A percentile compares a stretch with the other conserved stretches of the same genome.
phyloP scores from a whole-genome alignment of 2,329 filamentous ascomycete species.

The Aureobasidium leucospermi region DNA sequence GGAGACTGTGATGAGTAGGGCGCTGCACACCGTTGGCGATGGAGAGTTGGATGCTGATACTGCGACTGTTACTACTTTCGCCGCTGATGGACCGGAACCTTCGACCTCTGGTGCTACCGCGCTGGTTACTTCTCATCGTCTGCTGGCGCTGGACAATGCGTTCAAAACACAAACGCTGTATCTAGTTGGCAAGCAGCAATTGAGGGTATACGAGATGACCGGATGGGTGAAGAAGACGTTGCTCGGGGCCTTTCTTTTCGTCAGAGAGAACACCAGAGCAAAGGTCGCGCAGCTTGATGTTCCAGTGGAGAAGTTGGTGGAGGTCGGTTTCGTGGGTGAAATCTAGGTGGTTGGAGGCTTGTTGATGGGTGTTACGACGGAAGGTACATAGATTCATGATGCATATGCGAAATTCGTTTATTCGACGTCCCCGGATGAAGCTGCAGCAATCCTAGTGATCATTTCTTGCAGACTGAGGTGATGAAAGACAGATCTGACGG shows the following conservation, averaged over 20 bases:
- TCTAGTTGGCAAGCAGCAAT: conserved; percentile 22
- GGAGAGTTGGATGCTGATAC: not conserved
- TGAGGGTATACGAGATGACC: conserved; percentile 22
- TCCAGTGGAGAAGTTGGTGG: conserved; percentile 54
- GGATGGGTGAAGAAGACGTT: conserved; percentile 39
- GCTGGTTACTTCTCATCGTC: not conserved
- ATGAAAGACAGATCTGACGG: not conserved
- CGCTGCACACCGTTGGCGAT: not conserved
- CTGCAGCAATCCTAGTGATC: too few relatives aligned
- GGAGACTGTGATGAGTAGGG: not conserved
- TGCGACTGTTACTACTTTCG: not conserved
- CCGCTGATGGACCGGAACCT: not conserved
- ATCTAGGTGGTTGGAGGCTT: not conserved
- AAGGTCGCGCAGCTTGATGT: conserved; percentile 59
- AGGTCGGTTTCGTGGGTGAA: conserved; percentile 55
- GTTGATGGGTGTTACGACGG: too few relatives aligned
- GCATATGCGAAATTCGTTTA: too few relatives aligned
- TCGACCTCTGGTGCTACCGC: not conserved
- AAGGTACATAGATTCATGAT: not conserved
- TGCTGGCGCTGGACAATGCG: conserved; percentile 18
- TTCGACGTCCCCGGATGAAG: too few relatives aligned
- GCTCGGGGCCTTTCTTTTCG: conserved; percentile 54
- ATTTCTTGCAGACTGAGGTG: too few relatives aligned
- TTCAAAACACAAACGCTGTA: conserved; percentile 20
- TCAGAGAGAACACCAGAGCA: conserved; percentile 57